Evolutionary conservation across 2,329 filamentous ascomycete genomes (phyloP).

Genomic region (Fusarium dimerum): DNA sequence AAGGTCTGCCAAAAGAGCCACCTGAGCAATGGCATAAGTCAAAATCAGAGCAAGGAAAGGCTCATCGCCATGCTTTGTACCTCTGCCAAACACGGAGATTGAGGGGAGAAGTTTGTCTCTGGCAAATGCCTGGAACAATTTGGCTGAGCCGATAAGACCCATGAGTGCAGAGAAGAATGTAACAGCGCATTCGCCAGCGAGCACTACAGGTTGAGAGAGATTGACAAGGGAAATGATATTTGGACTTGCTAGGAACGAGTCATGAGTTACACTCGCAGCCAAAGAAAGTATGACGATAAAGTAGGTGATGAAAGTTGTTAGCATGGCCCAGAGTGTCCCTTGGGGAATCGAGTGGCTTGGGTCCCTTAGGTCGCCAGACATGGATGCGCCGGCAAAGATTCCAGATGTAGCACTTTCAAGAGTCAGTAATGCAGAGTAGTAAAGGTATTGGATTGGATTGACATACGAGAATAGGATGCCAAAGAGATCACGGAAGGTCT

Average conservation of each 20-base stretch:
- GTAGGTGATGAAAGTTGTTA: conserved; percentile 76
- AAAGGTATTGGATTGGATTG: not conserved
- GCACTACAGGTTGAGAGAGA: conserved; percentile 69
- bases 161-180: conserved; percentile 85
- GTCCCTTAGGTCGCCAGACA: conserved; percentile 83
- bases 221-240: conserved; percentile 84
- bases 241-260: conserved; percentile 71
- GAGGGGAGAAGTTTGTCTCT: conserved; percentile 79
- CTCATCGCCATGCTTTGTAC: conserved; percentile 71
- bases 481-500: conserved; percentile 80
- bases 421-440: conserved; percentile 8
- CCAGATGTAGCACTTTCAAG: conserved; percentile 48
- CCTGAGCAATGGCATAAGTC: conserved; percentile 73
- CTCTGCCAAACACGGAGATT: conserved; percentile 71
- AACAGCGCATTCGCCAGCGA: conserved; percentile 80
- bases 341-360: conserved; percentile 83
- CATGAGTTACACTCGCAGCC: conserved; percentile 72
- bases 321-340: conserved; percentile 78
- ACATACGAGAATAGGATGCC: conserved; percentile 75
- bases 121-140: conserved; percentile 80
- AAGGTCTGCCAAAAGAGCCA: conserved; percentile 79
- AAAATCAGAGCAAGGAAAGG: conserved; percentile 75
- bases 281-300: conserved; percentile 75
- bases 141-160: conserved; percentile 83
- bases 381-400: conserved; percentile 74